Evolutionary conservation across 768 basidiomycete species (phyloP).

Genomic region (Tylopilus felleus): DNA sequence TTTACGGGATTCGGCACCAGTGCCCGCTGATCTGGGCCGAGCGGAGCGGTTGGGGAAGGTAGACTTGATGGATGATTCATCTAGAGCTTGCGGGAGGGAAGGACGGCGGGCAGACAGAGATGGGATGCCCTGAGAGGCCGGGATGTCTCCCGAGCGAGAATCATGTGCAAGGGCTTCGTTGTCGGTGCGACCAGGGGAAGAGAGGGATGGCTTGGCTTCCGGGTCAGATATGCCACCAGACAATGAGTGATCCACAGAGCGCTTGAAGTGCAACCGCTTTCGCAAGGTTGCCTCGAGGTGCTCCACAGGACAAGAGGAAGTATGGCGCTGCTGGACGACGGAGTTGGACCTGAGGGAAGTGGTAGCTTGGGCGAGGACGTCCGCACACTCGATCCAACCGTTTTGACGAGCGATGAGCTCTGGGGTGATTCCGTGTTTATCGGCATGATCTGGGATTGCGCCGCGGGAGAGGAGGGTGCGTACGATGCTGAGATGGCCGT

Average conservation of each 20-base stretch:
- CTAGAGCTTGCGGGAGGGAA: constrained; percentile 61
- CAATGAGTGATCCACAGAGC: constrained; percentile 73
- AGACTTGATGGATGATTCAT: constrained; percentile 33
- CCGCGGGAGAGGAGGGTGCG: constrained; percentile 79
- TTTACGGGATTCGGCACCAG: constrained; percentile 54
- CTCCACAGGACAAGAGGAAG: constrained; percentile 24
- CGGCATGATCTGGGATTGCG: constrained; percentile 73
- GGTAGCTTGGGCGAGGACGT: constrained; percentile 63
- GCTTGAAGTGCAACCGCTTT: constrained; percentile 66
- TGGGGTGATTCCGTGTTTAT: constrained; percentile 91
- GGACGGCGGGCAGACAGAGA: constrained; percentile 50
- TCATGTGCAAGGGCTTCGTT: constrained; percentile 8
- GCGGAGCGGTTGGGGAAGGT: constrained; percentile 35
- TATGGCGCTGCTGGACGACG: constrained; percentile 16
- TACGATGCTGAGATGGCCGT: constrained; percentile 80
- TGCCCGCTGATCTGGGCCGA: constrained; percentile 75
- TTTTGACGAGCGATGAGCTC: constrained; percentile 78
- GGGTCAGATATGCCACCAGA: constrained; percentile 33
- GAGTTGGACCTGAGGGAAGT: constrained; percentile 22
- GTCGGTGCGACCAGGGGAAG: constrained; percentile 12
- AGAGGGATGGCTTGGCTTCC: constrained; percentile 21
- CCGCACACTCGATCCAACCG: constrained; percentile 76
- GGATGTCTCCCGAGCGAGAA: background rate
- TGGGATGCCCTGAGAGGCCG: constrained; percentile 8
- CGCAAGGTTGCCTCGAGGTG: constrained; percentile 34